Conservation (phyloP, 306 rosid genomes). For the Castanea crenata region DNA sequence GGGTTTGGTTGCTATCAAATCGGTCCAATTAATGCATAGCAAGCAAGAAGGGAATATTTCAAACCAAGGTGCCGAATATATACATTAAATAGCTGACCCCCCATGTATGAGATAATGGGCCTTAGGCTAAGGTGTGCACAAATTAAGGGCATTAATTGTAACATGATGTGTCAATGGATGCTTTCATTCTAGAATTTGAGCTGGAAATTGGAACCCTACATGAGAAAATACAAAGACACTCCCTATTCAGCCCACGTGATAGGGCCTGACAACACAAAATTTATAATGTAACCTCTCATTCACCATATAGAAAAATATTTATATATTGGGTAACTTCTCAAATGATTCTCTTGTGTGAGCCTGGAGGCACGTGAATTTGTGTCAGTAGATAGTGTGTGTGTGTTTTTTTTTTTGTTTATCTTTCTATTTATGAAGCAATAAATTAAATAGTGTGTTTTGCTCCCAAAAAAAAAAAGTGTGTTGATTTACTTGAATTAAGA, state of each 20-base stretch:
- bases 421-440: no score
- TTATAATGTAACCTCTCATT: no score
- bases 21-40: not conserved
- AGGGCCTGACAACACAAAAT: not conserved
- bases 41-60: not conserved
- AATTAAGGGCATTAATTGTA: not conserved
- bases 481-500: no score
- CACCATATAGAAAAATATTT: not conserved
- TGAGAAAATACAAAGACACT: not conserved
- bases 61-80: not conserved
- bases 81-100: not conserved
- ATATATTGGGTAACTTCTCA: not conserved
- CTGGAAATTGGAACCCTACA: not conserved
- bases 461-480: no score
- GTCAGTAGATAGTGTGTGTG: not conserved
- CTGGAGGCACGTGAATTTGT: not conserved
- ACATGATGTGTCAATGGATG: not conserved
- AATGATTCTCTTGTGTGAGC: not conserved
- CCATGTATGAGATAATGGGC: conserved; percentile 2
- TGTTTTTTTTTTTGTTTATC: no score
- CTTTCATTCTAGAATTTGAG: not conserved
- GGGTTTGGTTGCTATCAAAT: not conserved
- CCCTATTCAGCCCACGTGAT: conserved; percentile 14
- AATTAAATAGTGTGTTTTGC: no score
- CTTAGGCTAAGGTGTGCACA: not conserved